Evolutionary conservation across 2,329 filamentous ascomycete species (phyloP).

Genomic region (Pseudogymnoascus sp.): DNA sequence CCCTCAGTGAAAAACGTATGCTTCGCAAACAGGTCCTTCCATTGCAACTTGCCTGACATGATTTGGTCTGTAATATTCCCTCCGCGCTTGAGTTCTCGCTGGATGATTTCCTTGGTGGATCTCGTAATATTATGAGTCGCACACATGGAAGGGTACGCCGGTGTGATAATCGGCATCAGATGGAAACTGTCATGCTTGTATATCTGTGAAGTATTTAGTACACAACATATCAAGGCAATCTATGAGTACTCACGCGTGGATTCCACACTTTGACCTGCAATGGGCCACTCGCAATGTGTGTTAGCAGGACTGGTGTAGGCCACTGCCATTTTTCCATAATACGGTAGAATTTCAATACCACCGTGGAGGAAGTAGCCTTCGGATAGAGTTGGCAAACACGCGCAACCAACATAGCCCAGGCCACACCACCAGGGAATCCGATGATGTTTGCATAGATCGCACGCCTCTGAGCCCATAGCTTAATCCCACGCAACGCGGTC

Average conservation of each 20-base stretch:
- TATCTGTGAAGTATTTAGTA: constrained; percentile 17
- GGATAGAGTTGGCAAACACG: constrained; percentile 94
- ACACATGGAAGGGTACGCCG: constrained; percentile 96
- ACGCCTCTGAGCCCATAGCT: constrained; percentile 88
- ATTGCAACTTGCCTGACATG: constrained; percentile 63
- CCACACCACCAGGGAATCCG: constrained; percentile 92
- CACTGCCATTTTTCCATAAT: constrained; percentile 88
- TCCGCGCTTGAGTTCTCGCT: constrained; percentile 71
- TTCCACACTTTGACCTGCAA: constrained; percentile 89
- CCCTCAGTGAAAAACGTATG: constrained; percentile 89
- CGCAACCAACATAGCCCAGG: constrained; percentile 96
- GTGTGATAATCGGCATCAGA: constrained; percentile 96
- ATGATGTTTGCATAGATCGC: constrained; percentile 95
- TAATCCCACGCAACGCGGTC: constrained; percentile 81
- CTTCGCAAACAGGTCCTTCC: constrained; percentile 82
- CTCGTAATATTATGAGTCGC: constrained; percentile 87
- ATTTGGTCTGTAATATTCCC: constrained; percentile 72
- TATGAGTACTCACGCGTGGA: constrained; percentile 55
- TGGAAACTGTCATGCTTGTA: constrained; percentile 59
- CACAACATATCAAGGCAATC: constrained; percentile 12
- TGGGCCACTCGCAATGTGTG: constrained; percentile 73
- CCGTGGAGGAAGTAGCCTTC: constrained; percentile 76
- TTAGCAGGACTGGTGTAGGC: constrained; percentile 88
- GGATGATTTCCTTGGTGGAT: constrained; percentile 78
- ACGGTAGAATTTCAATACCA: constrained; percentile 89